These are phyloP conservation scores for Alternaria brassicicola DNA, from an alignment of 2,329 filamentous ascomycete genomes.

Conservation along the genomic window DNA sequence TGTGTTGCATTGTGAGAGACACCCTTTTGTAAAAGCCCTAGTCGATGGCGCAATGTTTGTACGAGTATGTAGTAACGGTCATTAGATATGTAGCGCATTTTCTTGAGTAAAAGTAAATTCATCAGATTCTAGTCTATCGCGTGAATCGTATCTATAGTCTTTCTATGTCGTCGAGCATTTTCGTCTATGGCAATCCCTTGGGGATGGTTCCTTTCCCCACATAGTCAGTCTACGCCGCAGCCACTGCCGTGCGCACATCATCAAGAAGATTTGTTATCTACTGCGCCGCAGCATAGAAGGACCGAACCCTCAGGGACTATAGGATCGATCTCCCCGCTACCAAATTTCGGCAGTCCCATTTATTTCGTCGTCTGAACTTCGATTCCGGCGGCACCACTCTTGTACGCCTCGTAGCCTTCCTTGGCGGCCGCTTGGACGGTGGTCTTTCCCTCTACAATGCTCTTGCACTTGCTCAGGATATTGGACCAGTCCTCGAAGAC, in stretches of 20 bases:
- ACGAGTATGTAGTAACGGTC: neutral
- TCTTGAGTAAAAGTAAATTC: neutral
- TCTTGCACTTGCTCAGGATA: constrained; percentile 77
- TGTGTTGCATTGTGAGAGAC: neutral
- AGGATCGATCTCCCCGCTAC: neutral
- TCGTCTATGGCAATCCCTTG: neutral
- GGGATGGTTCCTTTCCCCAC: neutral
- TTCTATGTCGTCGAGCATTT: constrained; percentile 13
- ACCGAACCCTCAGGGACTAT: neutral
- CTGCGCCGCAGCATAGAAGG: constrained; percentile 1
- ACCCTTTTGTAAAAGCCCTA: neutral
- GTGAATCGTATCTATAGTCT: constrained; percentile 16
- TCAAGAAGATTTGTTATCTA: neutral
- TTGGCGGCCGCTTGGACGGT: constrained; percentile 72
- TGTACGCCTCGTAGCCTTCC: constrained; percentile 56
- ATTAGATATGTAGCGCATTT: neutral
- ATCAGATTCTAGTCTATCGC: constrained; percentile 19
- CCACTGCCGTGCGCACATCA: neutral
- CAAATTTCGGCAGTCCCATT: neutral
- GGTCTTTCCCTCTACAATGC: constrained; percentile 73
- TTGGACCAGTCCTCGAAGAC: constrained; percentile 83
- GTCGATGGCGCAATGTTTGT: neutral
- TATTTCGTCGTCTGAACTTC: constrained; percentile 27
- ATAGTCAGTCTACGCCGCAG: neutral
- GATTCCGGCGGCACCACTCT: constrained; percentile 52